Base-by-base conservation (phyloP, 768 basidiomycete genomes). In the Pleurotus tuoliensis region DNA sequence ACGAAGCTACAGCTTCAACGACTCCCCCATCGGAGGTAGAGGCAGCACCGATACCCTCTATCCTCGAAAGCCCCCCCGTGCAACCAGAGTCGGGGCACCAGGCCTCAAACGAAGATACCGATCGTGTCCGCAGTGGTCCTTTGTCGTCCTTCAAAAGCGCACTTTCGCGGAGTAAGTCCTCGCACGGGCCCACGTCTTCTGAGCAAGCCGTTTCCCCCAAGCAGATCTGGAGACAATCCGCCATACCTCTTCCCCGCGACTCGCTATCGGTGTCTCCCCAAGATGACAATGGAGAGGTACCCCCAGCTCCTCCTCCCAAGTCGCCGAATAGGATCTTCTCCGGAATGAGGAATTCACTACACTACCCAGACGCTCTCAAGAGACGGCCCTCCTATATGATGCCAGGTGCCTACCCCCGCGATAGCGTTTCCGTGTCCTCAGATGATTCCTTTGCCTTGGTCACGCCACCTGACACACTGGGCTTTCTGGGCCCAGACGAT, bases 361-460 rank as follows among this genome's bases (percentile, higher is more conserved):
- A 69, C 59, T 73, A 3, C 72, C 74, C 7, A 67, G 74, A 18
- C 61, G 16, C 37, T 41, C n/a, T 15, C 3, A 40, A 25, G 41
- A 24, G 22, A n/a, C 75, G 56, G 66, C 64, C 65, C 15, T 61
- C 12, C 55, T 54, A 24, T 4, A 41, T 45, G 55, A 61, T 75
- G 58, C 72, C 77, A 30, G 73, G 69, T 7, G 59, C 74, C 1
- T 76, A 79, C 53, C 74, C 79, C 20, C 78, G 88, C 13, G 71
- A 82, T 37, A 90, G 88, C 63, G 72, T 81, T 52, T 86, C 84
- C 22, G 69, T 73, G 18, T 81, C 79, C 1, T 84, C 83, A 1
- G 87, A 90, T 60, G 87, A 88, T 62, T 87, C 85, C 22, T 76
- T 76, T 30, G 71, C 78, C 18, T 77, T 85, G n/a, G 70, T 76